Base-by-base conservation (phyloP, 2,329 filamentous ascomycete genomes). In the Nemania sp. region DNA sequence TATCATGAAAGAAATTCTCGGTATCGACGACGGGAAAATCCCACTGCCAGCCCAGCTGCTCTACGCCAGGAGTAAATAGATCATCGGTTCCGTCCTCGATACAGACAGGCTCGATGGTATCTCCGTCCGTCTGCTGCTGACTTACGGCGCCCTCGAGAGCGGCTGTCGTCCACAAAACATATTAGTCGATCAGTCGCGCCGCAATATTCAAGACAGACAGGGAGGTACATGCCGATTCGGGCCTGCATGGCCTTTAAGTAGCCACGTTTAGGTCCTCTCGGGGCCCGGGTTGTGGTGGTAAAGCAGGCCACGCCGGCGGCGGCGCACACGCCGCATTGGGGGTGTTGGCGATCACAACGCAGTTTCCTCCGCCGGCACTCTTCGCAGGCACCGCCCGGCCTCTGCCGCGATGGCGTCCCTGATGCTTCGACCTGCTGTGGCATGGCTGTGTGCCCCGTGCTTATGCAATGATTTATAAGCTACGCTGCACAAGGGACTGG, bases 291-390 rank as follows among this genome's bases (percentile, higher is more conserved):
- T 2, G 52, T 42, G 22, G 52, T 45, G 4, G 31, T 37, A 28
- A 41, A 33, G 42, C 52, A 55, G 12, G 40, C 24, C 4, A 54
- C 41, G 24, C 41, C 52, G 14, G 52, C 46, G 6, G 45, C 34
- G 3, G 19, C 19, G n/a, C 52, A 54, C 1, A 46, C 46, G 17
- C 47, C 40, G 30, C 49, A 56, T n/a, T 41, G 54, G 3, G 54
- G 54, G 6, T 46, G 37, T 17, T 53, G 39, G 14, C 54, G 39
- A 23, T 56, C 54, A 44, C 54, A 56, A 9, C 54, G 49, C 31
- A 53, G 17, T 41, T 56, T 56, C 17, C 54, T 42, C 15, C 54
- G 43, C 17, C 54, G 54, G 14, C 54, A 56, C 20, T 56, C 54
- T 19, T 53, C 49, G 14, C 54, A 53, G 12, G 54, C 54, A 11